These are phyloP conservation scores for Macrolepiota dolichaula DNA, from an alignment of 768 basidiomycete genomes.

Conservation along the genomic window DNA sequence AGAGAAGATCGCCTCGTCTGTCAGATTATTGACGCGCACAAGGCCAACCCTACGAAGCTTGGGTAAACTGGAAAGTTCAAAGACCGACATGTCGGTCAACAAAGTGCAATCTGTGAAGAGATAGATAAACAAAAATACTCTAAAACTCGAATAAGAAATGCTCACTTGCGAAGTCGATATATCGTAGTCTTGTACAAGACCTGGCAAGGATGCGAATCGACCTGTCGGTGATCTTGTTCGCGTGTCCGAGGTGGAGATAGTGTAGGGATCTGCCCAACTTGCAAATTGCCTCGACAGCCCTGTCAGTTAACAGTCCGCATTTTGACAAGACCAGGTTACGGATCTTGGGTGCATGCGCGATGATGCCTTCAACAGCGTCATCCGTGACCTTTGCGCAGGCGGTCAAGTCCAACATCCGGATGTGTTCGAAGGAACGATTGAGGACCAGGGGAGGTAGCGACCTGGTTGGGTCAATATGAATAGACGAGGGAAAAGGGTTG, in stretches of 20 bases:
- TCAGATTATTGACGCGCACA: slow-evolving; percentile 88
- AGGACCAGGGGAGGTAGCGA: slow-evolving; percentile 63
- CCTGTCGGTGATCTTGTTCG: slow-evolving; percentile 82
- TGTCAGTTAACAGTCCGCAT: slow-evolving; percentile 76
- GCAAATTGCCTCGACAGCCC: slow-evolving; percentile 79
- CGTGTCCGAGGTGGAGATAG: slow-evolving; percentile 94
- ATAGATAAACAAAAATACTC: background rate
- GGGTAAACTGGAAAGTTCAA: slow-evolving; percentile 82
- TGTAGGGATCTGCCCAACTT: slow-evolving; percentile 89
- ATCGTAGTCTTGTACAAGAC: slow-evolving; percentile 85
- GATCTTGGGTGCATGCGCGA: slow-evolving; percentile 77
- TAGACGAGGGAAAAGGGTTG: slow-evolving; percentile 40
- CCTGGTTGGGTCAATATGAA: slow-evolving; percentile 32
- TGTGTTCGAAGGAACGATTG: slow-evolving; percentile 67
- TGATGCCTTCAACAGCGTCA: slow-evolving; percentile 77
- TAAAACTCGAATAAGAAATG: slow-evolving; percentile 15
- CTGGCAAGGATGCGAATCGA: slow-evolving; percentile 82
- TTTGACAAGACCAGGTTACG: slow-evolving; percentile 87
- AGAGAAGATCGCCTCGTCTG: slow-evolving; percentile 89
- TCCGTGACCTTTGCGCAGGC: slow-evolving; percentile 81
- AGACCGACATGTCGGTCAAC: slow-evolving; percentile 91
- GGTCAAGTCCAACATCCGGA: slow-evolving; percentile 92
- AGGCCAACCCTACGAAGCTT: slow-evolving; percentile 94
- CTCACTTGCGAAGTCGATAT: slow-evolving; percentile 95
- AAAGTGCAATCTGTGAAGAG: slow-evolving; percentile 65